Base-by-base conservation (phyloP, 2,329 filamentous ascomycete species). In the Aureobasidium sp. region DNA sequence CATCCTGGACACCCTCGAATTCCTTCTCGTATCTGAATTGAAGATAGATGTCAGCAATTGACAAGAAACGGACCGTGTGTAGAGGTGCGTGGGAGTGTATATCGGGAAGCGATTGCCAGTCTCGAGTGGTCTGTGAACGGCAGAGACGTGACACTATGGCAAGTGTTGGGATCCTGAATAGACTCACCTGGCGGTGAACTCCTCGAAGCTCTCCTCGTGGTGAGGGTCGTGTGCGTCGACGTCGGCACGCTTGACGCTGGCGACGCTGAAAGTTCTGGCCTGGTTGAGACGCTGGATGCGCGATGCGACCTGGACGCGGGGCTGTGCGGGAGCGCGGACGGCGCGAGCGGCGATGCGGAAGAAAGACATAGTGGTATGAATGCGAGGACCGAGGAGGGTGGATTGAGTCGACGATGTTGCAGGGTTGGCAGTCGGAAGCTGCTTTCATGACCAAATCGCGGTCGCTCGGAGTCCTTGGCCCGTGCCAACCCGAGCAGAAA, bases 151-250 rank as follows among this genome's bases (percentile, higher is more conserved):
- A 36, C 7, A 3, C 26, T 7, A 17, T 6, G n/a, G 27, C 87
- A 70, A 66, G 87, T 87, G 3, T 85, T 87, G 26, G 34, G 6
- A 9, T 3, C 39, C 12, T 29, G 8, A 12, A 26, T 47, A 0
- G 87, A 69, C 81, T 70, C 90, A 99, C 94, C 94, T 92, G 72
- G 91, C 89, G 79, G 90, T 91, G 80, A 99, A 99, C 82, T 97
- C 92, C 83, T 99, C 94, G 72, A 96, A 99, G 73, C 89, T 96
- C 87, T 99, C 94, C 79, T 99, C 94, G 74, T 87, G 85, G 79
- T 96, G 90, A 74, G 78, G 78, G 67, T 83, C 79, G 63, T 72
- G 71, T 60, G 71, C 66, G 68, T 74, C 70, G 68, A 70, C 67
- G 63, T 69, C 71, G 60, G 70, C 65, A 65, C 69, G 63, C 61